Base-by-base conservation (phyloP, 2,329 filamentous ascomycete genomes). In the Colletotrichum horii region DNA sequence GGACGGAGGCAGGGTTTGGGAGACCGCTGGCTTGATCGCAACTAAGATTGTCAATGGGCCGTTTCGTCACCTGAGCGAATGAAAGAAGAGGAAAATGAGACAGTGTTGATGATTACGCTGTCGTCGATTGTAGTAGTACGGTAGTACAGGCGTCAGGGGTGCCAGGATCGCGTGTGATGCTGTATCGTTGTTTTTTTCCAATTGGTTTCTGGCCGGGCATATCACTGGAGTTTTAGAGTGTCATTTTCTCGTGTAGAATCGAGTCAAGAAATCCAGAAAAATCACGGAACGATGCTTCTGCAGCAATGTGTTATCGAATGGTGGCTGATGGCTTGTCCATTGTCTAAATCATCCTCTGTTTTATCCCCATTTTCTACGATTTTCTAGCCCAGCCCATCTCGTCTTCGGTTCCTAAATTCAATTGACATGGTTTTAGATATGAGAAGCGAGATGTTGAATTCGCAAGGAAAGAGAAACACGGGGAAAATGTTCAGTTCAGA, bases 21-120 rank as follows among this genome's bases (percentile, higher is more conserved):
- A 52, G 80, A 83, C 67, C 82, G 85, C 64, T 86, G 85, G 81
- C 80, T 81, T 43, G 84, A 87, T 62, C 77, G 43, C 43, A n/a
- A 75, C 65, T 78, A 66, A 75, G 78, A 66, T 12, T 43, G 43
- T n/a, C n/a, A 24, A 8, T 36, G 24, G 19, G 24, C 19, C 34
- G 60, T 34, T 16, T 4, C 9, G n/a, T 15, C 22, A 38, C n/a
- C 22, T 22, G 34, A 43, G 58, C 22, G 48, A 36, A 52, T 60
- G 34, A 64, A 73, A 62, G 28, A 14, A 22, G 36, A 66, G 28
- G 16, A 68, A 58, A 69, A 28, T 36, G 24, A 74, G 66, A 60
- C 66, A 58, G 36, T 28, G 43, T 52, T 24, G 11, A 52, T 52
- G 6, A 22, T 52, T 52, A 52, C n/a, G 2, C 43, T 52, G 43